Percentiles rank a stretch among this genome's conserved stretches.
Evolutionary conservation across 176 grass and related monocot genomes (phyloP).

Genomic region (sorghum (Sorghum bicolor)): Sorghum_bicolor_NCBIv3 NC_012875.2:42581501-42582000

Average conservation of each 20-base stretch:
- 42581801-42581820: slow-evolving; percentile 90
- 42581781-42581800: slow-evolving; percentile 12
- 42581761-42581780: slow-evolving; percentile 30
- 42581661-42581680: not conserved
- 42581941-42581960: not conserved
- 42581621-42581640: not conserved
- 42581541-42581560: not conserved
- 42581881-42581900: not conserved
- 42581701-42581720: slow-evolving; percentile 41
- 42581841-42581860: slow-evolving; percentile 66
- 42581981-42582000: not conserved
- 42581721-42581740: not conserved
- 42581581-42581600: not conserved
- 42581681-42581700: slow-evolving; percentile 57
- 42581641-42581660: not conserved
- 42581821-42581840: slow-evolving; percentile 74
- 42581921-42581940: not conserved
- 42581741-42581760: slow-evolving; percentile 20
- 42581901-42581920: not conserved
- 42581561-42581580: not conserved
- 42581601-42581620: not conserved
- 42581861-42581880: slow-evolving; percentile 33
- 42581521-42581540: not conserved
- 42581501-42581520: not conserved
- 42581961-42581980: not conserved